A percentile compares a stretch with the other conserved stretches of the same genome.
Evolutionary conservation across 192 early-diverging fungal genomes (phyloP).

Genomic region (Coemansia sp.): DNA sequence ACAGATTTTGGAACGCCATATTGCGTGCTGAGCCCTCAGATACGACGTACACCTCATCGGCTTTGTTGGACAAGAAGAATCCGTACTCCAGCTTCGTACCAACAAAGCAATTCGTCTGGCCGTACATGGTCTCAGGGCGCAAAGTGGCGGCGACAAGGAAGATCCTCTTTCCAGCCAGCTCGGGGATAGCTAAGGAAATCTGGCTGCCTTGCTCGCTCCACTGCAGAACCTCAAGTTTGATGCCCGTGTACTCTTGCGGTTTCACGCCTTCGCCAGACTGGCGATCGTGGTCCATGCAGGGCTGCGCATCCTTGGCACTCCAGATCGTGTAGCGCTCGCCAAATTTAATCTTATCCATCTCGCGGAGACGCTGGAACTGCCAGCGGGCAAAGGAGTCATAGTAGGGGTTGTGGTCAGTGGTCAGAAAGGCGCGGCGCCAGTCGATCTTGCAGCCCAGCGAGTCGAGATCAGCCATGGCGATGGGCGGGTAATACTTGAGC

Average conservation of each 20-base stretch:
- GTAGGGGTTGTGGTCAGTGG: slow-evolving; percentile 97
- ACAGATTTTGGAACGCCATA: slow-evolving; percentile 94
- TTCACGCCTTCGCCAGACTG: slow-evolving; percentile 88
- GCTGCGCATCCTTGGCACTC: slow-evolving; percentile 91
- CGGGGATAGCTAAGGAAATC: slow-evolving; percentile 53
- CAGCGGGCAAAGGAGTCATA: slow-evolving; percentile 98
- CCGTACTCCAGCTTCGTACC: slow-evolving; percentile 92
- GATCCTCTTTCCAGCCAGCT: slow-evolving; percentile 72
- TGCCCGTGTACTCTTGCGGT: slow-evolving; percentile 94
- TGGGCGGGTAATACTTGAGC: slow-evolving; percentile 93
- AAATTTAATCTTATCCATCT: slow-evolving; percentile 84
- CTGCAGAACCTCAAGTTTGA: slow-evolving; percentile 86
- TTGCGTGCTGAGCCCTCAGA: slow-evolving; percentile 94
- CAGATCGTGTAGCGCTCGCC: slow-evolving; percentile 98
- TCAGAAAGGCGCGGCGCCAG: slow-evolving; percentile 96
- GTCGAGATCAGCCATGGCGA: slow-evolving; percentile 77
- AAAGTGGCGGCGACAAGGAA: slow-evolving; percentile 95
- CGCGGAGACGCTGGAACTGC: slow-evolving; percentile 92
- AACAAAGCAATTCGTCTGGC: slow-evolving; percentile 98
- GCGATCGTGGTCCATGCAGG: slow-evolving; percentile 99
- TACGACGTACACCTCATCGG: slow-evolving; percentile 82
- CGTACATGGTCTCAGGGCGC: slow-evolving; percentile 99
- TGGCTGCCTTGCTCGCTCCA: slow-evolving; percentile 59
- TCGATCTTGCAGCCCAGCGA: slow-evolving; percentile 82
- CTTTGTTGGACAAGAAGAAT: slow-evolving; percentile 71